These are phyloP conservation scores for Euphorbia peplus DNA, from an alignment of 345 rosid species.

Conservation along the genomic window DNA sequence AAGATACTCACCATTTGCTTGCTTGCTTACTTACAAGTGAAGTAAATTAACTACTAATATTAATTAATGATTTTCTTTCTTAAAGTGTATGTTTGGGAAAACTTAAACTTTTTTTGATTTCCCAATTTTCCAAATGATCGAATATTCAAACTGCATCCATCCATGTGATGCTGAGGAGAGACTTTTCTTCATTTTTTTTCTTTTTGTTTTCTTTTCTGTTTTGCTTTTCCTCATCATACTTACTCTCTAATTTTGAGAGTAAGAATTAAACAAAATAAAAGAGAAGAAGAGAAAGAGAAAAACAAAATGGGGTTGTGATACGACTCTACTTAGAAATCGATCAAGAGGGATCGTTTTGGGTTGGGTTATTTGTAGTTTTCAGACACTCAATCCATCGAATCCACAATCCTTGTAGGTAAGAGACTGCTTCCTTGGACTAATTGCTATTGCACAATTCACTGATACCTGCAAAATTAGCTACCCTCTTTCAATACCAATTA, in stretches of 20 bases:
- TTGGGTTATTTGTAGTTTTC: too few relatives aligned
- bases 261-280: background rate
- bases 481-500: too few relatives aligned
- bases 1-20: too few relatives aligned
- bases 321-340: too few relatives aligned
- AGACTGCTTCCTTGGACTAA: conserved; percentile 92
- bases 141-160: background rate
- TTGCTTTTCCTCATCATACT: background rate
- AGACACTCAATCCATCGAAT: conserved; percentile 85
- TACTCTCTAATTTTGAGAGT: background rate
- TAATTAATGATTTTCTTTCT: too few relatives aligned
- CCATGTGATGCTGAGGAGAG: background rate
- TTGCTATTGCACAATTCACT: conserved; percentile 80
- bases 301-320: too few relatives aligned
- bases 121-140: background rate
- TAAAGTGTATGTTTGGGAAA: too few relatives aligned
- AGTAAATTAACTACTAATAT: background rate
- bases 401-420: conserved; percentile 95
- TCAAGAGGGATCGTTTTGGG: too few relatives aligned
- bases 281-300: background rate
- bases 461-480: too few relatives aligned
- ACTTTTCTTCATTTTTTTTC: background rate
- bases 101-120: background rate
- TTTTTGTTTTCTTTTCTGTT: background rate
- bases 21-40: conserved; percentile 2